These are phyloP conservation scores for Coelastrella sp. DNA, from an alignment of 139 green algal genomes.

Conservation along the genomic window DNA sequence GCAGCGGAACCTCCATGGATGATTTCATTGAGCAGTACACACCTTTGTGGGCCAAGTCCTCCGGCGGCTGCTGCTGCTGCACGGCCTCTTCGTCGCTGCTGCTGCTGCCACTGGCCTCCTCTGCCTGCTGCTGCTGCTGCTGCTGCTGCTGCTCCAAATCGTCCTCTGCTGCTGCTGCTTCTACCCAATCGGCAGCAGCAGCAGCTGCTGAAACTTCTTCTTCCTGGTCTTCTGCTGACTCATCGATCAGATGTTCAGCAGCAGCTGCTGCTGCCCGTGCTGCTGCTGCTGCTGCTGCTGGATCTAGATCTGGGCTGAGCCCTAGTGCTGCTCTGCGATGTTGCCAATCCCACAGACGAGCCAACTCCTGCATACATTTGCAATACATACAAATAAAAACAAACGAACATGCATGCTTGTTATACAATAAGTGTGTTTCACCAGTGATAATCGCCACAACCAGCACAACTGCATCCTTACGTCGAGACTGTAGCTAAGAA, in stretches of 20 bases:
- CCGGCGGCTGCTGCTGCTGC: neutral
- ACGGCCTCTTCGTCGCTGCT: neutral
- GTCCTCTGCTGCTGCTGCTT: neutral
- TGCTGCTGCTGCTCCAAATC: neutral
- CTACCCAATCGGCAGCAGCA: neutral
- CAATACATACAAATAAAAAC: neutral
- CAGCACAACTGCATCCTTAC: too few species aligned
- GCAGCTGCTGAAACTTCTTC: neutral
- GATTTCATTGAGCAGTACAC: neutral
- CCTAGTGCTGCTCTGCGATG: constrained; percentile 45
- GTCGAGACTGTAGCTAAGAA: too few species aligned
- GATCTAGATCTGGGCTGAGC: constrained; percentile 33
- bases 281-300: constrained; percentile 20
- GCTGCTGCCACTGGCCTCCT: neutral
- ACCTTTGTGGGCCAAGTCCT: neutral
- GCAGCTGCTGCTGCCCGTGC: neutral
- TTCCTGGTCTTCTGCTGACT: neutral
- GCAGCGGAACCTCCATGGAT: too few species aligned
- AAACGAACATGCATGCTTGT: neutral
- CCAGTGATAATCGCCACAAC: too few species aligned
- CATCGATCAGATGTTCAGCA: neutral
- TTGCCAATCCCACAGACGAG: constrained; percentile 56
- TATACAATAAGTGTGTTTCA: too few species aligned
- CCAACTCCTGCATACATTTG: constrained; percentile 44
- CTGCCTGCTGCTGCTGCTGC: neutral